Evolutionary conservation across 371 early-diverging fungal genomes (phyloP), one percentile per base, ranked within the genome.

Genomic region (Syncephalastrum contaminatum): DNA sequence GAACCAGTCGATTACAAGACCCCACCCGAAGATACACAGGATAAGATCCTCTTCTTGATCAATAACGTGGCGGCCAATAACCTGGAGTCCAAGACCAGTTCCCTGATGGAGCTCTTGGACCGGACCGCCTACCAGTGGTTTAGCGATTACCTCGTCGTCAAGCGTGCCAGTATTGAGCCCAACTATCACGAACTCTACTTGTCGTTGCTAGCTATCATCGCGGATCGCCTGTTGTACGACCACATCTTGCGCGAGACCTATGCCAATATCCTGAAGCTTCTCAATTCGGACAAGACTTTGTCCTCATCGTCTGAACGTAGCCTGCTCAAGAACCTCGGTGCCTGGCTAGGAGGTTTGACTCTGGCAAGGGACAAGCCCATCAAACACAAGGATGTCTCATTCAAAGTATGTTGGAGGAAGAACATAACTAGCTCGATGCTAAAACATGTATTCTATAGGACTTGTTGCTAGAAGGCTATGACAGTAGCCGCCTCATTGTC

Each of bases 311-410:
- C 87, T 2, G 98, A 99, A 57, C 83, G 97, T 10, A 81, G 88
- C 10, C 77, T 93, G 30, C 69, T 99, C 39, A 97, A 97, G 72
- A 98, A 95, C 65, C 73, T 98, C 30, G 99, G 98, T 21, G 83
- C 92, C 8, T 99, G 99, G 99, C 83, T 99, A 5, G 99, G 99
- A 43, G 87, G 87, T n/a, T 82, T 97, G 66, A 96, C 99, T 1
- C 64, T 99, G 10, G 95, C 94, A n/a, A 84, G 89, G 22, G 88
- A 99, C 66, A 84, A 83, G 52, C 98, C 98, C 10, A 92, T 99
- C 62, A 86, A 88, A 64, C 95, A 97, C 72, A 94, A 93, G 55
- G 83, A 95, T 54, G 81, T 98, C 48, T 83, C 93, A 0, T 90
- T 97, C 69, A 99, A 98, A 82, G 90, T 88, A 70, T 27, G 56